phyloP scores from a whole-genome alignment of 495 filamentous ascomycete genomes.

The Podospora didyma region DNA sequence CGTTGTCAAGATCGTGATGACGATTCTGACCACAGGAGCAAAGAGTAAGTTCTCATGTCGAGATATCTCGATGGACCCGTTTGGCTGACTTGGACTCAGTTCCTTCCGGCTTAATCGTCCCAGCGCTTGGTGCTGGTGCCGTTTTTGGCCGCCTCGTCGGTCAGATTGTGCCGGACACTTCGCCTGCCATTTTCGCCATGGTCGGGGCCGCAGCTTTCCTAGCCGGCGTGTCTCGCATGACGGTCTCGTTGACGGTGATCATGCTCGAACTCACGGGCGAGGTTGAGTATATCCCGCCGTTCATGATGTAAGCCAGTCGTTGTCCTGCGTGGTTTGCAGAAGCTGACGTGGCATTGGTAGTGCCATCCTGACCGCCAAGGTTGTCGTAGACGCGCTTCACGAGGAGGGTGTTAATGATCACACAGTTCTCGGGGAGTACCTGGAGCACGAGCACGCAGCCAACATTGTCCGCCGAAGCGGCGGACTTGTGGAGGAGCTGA shows the following conservation, averaged over 20 bases:
- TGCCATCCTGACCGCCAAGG: slow-evolving; percentile 56
- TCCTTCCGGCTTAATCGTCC: slow-evolving; percentile 56
- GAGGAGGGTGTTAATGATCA: slow-evolving; percentile 53
- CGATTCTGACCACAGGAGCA: slow-evolving; percentile 53
- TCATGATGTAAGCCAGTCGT: slow-evolving; percentile 42
- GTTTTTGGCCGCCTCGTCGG: slow-evolving; percentile 54
- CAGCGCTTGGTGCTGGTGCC: slow-evolving; percentile 53
- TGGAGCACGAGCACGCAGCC: slow-evolving; percentile 32
- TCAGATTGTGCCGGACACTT: slow-evolving; percentile 35
- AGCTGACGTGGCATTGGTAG: background rate
- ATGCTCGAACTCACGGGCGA: slow-evolving; percentile 54
- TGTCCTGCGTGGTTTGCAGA: background rate
- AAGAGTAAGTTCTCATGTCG: slow-evolving; percentile 21
- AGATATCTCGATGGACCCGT: background rate
- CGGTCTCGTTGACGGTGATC: slow-evolving; percentile 56
- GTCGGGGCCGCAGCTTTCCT: slow-evolving; percentile 58
- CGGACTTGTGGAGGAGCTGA: slow-evolving; percentile 36
- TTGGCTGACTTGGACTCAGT: slow-evolving; percentile 25
- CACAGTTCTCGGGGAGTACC: slow-evolving; percentile 28
- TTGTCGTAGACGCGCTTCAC: slow-evolving; percentile 50
- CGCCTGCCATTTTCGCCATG: slow-evolving; percentile 57
- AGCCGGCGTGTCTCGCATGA: slow-evolving; percentile 56
- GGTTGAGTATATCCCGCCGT: slow-evolving; percentile 49
- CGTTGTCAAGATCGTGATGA: slow-evolving; percentile 49
- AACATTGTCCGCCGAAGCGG: slow-evolving; percentile 11